phyloP scores from a whole-genome alignment of 257 asterid genomes.

The Salvia miltiorrhiza region DNA sequence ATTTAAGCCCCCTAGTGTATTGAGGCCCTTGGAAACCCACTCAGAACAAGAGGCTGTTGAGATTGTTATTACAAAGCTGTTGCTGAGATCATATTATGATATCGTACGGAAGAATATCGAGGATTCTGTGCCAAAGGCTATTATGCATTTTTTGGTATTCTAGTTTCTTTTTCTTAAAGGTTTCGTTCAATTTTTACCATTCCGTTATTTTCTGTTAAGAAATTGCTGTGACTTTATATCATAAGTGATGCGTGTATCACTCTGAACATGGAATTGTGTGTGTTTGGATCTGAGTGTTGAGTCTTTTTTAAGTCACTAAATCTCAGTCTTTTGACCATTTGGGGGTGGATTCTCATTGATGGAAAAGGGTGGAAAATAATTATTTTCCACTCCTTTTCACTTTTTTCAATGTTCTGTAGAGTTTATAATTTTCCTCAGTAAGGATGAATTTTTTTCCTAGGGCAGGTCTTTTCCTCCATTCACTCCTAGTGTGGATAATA shows the following conservation, averaged over 20 bases:
- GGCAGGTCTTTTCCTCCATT: too few species aligned
- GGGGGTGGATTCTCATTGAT: too few species aligned
- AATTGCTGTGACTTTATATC: neutral
- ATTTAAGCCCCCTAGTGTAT: conserved; percentile 45
- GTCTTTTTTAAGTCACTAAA: neutral
- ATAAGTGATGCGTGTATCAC: neutral
- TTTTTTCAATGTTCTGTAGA: too few species aligned
- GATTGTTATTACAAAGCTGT: conserved; percentile 48
- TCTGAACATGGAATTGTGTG: neutral
- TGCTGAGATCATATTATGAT: conserved; percentile 62
- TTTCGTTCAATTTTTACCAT: neutral
- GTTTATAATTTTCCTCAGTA: too few species aligned
- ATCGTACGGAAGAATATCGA: conserved; percentile 65
- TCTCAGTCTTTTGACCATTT: neutral
- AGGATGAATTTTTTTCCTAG: too few species aligned
- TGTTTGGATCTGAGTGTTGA: neutral
- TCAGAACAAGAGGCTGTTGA: conserved; percentile 55
- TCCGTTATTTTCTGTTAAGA: neutral
- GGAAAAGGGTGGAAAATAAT: too few species aligned
- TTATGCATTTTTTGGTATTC: conserved; percentile 73
- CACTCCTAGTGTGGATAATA: too few species aligned
- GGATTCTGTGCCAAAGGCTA: conserved; percentile 70
- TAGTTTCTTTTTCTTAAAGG: neutral
- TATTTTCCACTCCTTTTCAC: too few species aligned
- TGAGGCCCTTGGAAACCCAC: conserved; percentile 54